Conservation (phyloP, 768 basidiomycete species). For the Hygrocybe punicea region DNA sequence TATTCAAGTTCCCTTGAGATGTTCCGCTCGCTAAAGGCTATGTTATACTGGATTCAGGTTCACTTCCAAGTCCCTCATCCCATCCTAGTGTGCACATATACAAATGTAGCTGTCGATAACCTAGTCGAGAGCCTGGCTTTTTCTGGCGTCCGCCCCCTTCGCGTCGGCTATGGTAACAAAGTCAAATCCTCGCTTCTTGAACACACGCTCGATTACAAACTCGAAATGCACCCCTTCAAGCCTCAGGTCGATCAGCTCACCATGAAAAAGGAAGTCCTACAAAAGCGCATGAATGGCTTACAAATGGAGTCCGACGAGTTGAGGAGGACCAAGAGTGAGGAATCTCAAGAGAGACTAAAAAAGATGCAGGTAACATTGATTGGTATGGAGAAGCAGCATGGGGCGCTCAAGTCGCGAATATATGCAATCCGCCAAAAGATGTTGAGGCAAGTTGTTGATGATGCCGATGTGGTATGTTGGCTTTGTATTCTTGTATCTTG, state of each 20-base stretch:
- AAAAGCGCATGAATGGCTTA: slow-evolving; percentile 22
- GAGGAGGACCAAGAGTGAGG: slow-evolving; percentile 13
- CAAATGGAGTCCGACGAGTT: slow-evolving; percentile 12
- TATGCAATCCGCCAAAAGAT: slow-evolving; percentile 61
- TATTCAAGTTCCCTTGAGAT: not conserved
- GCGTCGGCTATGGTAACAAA: slow-evolving; percentile 64
- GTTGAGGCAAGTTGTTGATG: slow-evolving; percentile 56
- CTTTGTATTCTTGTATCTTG: not conserved
- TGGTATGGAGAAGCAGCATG: slow-evolving; percentile 26
- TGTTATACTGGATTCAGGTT: slow-evolving; percentile 38
- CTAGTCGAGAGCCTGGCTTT: slow-evolving; percentile 70
- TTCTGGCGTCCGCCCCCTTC: slow-evolving; percentile 65
- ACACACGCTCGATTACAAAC: slow-evolving; percentile 62
- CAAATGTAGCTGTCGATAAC: slow-evolving; percentile 91
- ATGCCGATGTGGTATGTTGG: slow-evolving; percentile 70
- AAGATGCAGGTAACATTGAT: slow-evolving; percentile 35
- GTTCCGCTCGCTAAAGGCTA: not conserved
- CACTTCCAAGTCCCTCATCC: slow-evolving; percentile 83
- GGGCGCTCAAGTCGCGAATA: slow-evolving; percentile 38
- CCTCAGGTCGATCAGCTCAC: slow-evolving; percentile 40
- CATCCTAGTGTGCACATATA: slow-evolving; percentile 89
- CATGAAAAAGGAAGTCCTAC: slow-evolving; percentile 37
- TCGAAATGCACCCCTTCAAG: slow-evolving; percentile 58
- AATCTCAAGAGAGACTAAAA: slow-evolving; percentile 19
- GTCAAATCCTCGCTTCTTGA: slow-evolving; percentile 53